A percentile compares a stretch with the other conserved stretches of the same genome.
Evolutionary conservation across 345 rosid genomes (phyloP).

Genomic region (Eucalyptus sp.): DNA sequence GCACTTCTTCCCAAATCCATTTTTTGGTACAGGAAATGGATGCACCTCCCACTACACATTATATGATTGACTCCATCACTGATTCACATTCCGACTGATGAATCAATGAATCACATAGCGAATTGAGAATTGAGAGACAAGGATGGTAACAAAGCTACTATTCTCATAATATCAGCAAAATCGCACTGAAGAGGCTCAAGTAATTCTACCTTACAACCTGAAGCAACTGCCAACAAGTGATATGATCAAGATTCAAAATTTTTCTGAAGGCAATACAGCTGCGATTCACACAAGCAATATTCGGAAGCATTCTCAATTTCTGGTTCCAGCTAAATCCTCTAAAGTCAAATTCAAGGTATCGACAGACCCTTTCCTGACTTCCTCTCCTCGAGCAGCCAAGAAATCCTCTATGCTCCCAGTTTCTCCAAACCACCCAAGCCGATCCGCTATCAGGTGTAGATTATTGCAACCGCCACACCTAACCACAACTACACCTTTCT

Average conservation of each 20-base stretch:
- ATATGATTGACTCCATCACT: background rate
- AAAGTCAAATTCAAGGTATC: conserved; percentile 65
- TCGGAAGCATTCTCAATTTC: background rate
- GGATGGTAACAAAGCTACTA: background rate
- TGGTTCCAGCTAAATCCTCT: conserved; percentile 77
- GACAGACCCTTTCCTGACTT: conserved; percentile 58
- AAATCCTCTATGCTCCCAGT: conserved; percentile 78
- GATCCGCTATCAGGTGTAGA: conserved; percentile 81
- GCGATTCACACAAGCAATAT: background rate
- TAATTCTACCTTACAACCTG: background rate
- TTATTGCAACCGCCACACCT: conserved; percentile 78
- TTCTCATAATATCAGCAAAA: background rate
- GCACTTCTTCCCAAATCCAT: background rate
- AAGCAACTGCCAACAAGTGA: background rate
- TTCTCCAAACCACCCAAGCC: conserved; percentile 81
- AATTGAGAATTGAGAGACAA: background rate
- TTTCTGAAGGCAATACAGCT: background rate
- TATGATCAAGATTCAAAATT: background rate
- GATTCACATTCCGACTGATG: background rate
- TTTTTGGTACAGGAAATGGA: background rate
- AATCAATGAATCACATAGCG: background rate
- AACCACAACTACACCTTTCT: conserved; percentile 83
- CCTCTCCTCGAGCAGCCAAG: conserved; percentile 78
- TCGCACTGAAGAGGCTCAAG: background rate
- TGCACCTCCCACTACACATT: background rate